phyloP scores from a whole-genome alignment of 2,329 filamentous ascomycete genomes.

The Aspergillus bombycis region DNA sequence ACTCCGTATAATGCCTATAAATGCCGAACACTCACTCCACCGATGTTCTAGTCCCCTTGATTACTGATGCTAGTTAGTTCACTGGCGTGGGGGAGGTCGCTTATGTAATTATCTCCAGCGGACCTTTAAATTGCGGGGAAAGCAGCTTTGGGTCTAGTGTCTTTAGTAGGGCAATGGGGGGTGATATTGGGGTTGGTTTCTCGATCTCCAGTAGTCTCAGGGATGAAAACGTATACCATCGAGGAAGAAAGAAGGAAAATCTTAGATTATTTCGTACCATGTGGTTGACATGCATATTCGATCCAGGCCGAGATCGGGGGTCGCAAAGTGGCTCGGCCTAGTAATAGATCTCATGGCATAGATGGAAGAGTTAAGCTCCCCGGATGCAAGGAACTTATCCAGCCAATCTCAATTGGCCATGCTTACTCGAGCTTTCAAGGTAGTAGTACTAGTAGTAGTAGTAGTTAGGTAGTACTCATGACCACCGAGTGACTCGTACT shows the following conservation, averaged over 20 bases:
- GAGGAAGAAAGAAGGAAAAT: neutral
- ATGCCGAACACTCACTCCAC: neutral
- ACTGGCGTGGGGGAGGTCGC: neutral
- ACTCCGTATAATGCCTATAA: neutral
- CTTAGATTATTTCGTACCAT: neutral
- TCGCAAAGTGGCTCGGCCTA: neutral
- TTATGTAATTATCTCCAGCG: neutral
- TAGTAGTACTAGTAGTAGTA: neutral
- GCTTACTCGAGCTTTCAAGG: neutral
- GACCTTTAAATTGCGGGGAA: neutral
- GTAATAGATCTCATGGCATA: too few relatives aligned
- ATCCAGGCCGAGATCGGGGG: neutral
- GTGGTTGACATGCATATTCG: neutral
- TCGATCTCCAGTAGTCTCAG: neutral
- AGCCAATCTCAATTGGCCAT: neutral
- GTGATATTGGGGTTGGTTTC: neutral
- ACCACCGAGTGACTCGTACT: neutral
- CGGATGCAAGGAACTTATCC: neutral
- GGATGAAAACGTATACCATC: neutral
- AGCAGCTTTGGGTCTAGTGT: neutral
- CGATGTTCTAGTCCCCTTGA: neutral
- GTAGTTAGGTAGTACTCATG: neutral
- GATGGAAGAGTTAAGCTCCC: neutral
- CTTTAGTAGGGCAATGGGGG: neutral
- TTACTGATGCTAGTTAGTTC: neutral